Evolutionary conservation across 352 stramenopile species (phyloP), one percentile per base, ranked within the genome.

Genomic region (Phytophthora vignae): DNA sequence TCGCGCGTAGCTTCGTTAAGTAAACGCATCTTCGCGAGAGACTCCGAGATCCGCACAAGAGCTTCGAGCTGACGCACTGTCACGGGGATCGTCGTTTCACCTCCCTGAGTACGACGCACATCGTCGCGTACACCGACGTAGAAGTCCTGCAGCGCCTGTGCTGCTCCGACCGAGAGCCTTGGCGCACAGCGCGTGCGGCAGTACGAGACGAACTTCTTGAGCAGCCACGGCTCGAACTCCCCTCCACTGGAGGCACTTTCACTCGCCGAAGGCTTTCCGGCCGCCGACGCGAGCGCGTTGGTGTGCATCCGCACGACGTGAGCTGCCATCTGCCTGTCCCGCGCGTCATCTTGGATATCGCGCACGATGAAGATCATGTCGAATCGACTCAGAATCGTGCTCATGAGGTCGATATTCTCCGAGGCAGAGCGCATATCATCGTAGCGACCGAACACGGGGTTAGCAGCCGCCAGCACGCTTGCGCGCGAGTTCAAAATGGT

Each of bases 341-440:
- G 85, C 4, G 95, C 88, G 77, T 99, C 97, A 74, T 99, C 97
- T 31, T 98, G 91, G 48, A 99, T 97, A 83, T 99, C 98, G 12
- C 97, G 91, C 6, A 99, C 97, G 64, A 99, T 98, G 80, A 99
- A 99, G 64, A 99, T 99, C 76, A 99, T 92, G 78, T 99, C 98
- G 82, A 99, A 99, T 42, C 98, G 91, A 69, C 91, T 99, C 12
- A 99, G 83, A 80, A 99, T 99, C 8, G 98, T 99, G 40, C 96
- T 99, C 96, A 99, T 98, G 25, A 99, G 89, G 63, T 99, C 97
- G 69, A 99, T 99, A 78, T 99, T 99, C 76, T 99, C 98, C 0
- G 91, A 95, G 1, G 97, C 97, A n/a, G 92, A 98, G 72, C 98
- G 98, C 69, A 99, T 96, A 75, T 99, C 98, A 70, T 99, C 97